Evolutionary conservation across 1,139 yeast species (phyloP).

Genomic region (Blastobotrys arbuscula): DNA sequence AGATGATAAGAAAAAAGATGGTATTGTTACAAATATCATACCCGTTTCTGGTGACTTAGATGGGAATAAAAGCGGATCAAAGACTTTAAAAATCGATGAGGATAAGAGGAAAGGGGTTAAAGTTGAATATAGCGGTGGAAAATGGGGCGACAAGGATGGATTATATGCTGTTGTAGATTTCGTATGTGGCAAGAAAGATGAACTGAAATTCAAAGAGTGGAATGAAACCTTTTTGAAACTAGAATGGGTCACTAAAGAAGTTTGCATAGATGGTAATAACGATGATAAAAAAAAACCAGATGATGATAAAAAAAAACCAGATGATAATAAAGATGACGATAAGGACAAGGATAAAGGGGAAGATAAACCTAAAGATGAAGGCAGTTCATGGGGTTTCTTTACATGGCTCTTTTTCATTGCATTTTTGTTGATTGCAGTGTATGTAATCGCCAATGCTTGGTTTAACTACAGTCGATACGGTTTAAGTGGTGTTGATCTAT

Average conservation of each 20-base stretch:
- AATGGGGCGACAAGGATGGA: slow-evolving; percentile 59
- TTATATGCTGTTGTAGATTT: slow-evolving; percentile 50
- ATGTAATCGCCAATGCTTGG: slow-evolving; percentile 78
- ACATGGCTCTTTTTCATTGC: slow-evolving; percentile 42
- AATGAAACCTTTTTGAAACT: slow-evolving; percentile 32
- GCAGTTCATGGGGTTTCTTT: slow-evolving; percentile 37
- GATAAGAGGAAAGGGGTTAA: slow-evolving; percentile 41
- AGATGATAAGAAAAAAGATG: slow-evolving; percentile 13
- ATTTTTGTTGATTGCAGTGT: slow-evolving; percentile 62
- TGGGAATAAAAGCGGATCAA: slow-evolving; percentile 28
- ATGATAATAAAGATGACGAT: slow-evolving; percentile 20
- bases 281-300: neutral
- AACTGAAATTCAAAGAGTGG: slow-evolving; percentile 31
- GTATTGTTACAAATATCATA: slow-evolving; percentile 50
- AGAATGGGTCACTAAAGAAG: slow-evolving; percentile 37
- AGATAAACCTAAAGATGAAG: slow-evolving; percentile 8
- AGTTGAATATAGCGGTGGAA: slow-evolving; percentile 48
- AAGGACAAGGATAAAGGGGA: slow-evolving; percentile 9
- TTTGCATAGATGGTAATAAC: slow-evolving; percentile 39
- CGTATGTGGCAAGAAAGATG: slow-evolving; percentile 41
- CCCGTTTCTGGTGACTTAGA: slow-evolving; percentile 39
- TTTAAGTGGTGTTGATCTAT: slow-evolving; percentile 39
- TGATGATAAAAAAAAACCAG: slow-evolving; percentile 20
- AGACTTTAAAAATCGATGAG: slow-evolving; percentile 24
- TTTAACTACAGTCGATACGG: slow-evolving; percentile 43